Evolutionary conservation across 2,329 filamentous ascomycete genomes (phyloP), one percentile per base, ranked within the genome.

Genomic region (Clonostachys rhizophaga): DNA sequence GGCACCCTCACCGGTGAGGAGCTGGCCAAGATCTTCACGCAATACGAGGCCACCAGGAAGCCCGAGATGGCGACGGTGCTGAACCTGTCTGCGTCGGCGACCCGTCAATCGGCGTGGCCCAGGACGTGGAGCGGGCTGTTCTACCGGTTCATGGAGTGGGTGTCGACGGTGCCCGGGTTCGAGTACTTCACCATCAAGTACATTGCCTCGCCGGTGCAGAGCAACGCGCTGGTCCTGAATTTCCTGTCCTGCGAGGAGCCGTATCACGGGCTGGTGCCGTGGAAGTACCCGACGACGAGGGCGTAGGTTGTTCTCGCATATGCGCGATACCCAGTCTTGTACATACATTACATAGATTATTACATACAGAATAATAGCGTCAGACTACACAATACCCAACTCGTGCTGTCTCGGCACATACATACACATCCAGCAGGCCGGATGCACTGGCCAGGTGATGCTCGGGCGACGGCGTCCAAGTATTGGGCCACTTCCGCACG

Each of bases 31-130:
- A 40, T 42, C n/a, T 50, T 48, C 34, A 16, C 18, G 9, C 40
- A 18, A 13, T 54, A 54, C 36, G 50, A 54, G 33, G n/a, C 45
- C 13, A 44, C 36, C 14, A 42, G 50, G 12, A 30, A 37, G 7
- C 44, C 45, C 33, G 41, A 47, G 33, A 47, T 47, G 45, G 30
- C 42, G 17, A 13, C 34, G 20, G 45, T 47, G 12, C 40, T 47
- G 13, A 39, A 47, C 8, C 43, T 43, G 34, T 47, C 45, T 16
- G 45, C 45, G n/a, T 30, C 45, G 16, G 40, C 42, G 45, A 47
- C 45, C 12, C 45, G 45, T n/a, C 45, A 47, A 35, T 47, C 45
- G 14, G 45, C 45, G 11, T 34, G 45, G 16, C 40, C 42, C 33
- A 30, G 40, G 18, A 47, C 36, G 33, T 47, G 45, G 45, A 33